Base-by-base conservation (phyloP, 257 asterid species). In the Fraxinus pennsylvanica region DNA sequence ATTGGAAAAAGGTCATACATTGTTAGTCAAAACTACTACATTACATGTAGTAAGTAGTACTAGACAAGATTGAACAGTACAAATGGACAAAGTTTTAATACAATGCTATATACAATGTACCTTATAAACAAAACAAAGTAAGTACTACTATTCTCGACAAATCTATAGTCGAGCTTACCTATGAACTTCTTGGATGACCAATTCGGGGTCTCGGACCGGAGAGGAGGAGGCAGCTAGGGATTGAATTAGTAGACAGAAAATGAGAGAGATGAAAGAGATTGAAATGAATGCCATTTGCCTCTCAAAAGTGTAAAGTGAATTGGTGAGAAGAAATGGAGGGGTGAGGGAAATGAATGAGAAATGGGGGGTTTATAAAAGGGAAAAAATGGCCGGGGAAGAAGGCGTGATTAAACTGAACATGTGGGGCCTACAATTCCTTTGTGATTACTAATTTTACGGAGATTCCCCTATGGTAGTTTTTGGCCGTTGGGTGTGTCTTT, bases 181-280 rank as follows among this genome's bases (percentile, higher is more conserved):
- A 65, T 90, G 85, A 22, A 90, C 89, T 84, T 86, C 73, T 79
- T 88, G 82, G 76, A 86, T 88, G 0, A 88, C 87, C 50, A 85
- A 14, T 59, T 85, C 91, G 15, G 91, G 89, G 59, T 90, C 80
- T 76, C 76, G 88, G 68, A 74, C 74, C 33, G 89, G 67, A 22
- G 82, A 22, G 14, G 78, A 74, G 65, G 92, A 85, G 85, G 90
- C 86, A 78, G 72, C 21, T 78, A 88, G 86, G 63, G 86, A 43
- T 57, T 87, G 79, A 57, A 79, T 25, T 10, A 82, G 19, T 22
- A 79, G 69, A 69, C 32, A 84, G 35, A 77, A 78, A 25, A 69
- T 14, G 12, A 90, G 63, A 75, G 73, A 41, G 35, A 84, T 21
- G 35, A 78, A 59, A 50, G 77, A 43, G 68, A 78, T 3, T 41